Evolutionary conservation across 179 eudicot genomes (phyloP), one percentile per base, ranked within the genome.

Genomic region (Silene coronaria): DNA sequence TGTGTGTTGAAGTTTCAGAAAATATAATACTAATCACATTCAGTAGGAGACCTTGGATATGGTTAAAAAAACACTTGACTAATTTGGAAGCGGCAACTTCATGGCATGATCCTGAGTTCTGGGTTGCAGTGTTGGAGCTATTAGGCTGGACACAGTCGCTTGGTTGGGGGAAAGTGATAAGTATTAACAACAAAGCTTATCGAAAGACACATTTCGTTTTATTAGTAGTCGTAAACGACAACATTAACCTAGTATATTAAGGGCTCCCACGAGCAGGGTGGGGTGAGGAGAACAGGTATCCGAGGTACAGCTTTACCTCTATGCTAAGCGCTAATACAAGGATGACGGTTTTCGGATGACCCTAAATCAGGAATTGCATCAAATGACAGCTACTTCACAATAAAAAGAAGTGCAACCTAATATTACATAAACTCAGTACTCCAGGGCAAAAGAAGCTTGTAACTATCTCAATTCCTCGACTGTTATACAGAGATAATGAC

Each of bases 21-120:
- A 34, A 12, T 27, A 30, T 30, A 30, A 30, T 30, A 30, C 4
- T 30, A 30, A 30, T n/a, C n/a, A n/a, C n/a, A n/a, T n/a, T n/a
- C n/a, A n/a, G n/a, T n/a, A n/a, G n/a, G n/a, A n/a, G n/a, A n/a
- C n/a, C n/a, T n/a, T n/a, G n/a, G n/a, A n/a, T 30, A 30, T 30
- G 34, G 34, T 3, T 30, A 30, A 30, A 30, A n/a, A 66, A 66
- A n/a, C 22, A 66, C 5, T n/a, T 66, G 14, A 34, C 70, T 4
- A 34, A 4, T 66, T 66, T 19, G 36, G 5, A 57, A 38, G 58
- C 74, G 74, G 68, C 9, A 19, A 62, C 27, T 67, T 14, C 51
- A 67, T 78, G 77, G 77, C 74, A 74, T 69, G 70, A 68, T n/a
- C 48, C 34, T 71, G 32, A 38, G 67, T 36, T 30, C 9, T 42